Evolutionary conservation across 345 rosid species (phyloP), one percentile per base, ranked within the genome.

Genomic region (Hibiscus trionum): DNA sequence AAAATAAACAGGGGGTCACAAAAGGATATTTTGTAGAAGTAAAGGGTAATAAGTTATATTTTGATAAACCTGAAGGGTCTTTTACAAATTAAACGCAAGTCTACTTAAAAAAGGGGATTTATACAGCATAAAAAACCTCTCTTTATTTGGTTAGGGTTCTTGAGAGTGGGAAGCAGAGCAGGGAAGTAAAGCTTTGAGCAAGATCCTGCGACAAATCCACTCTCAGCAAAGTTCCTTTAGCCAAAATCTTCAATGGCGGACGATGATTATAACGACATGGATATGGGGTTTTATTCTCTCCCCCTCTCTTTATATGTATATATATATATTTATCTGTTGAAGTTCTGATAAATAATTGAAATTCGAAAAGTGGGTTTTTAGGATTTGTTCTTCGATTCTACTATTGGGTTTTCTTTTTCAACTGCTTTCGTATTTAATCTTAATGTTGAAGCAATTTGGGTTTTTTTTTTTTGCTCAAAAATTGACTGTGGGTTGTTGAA

Each of bases 401-500:
- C 53, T 49, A 4, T 15, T 15, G 53, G 37, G 37, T 33, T 33
- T 49, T 5, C 3, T 49, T 16, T 73, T 44, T 61, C 24, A 39
- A n/a, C 46, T 49, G 4, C 11, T 70, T 60, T 61, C 50, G 2
- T 35, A 3, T 58, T 37, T 24, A 59, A 12, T 47, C 17, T 56
- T 39, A 24, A 71, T 59, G 37, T 59, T 60, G 24, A 8, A 24
- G 11, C 9, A 4, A 0, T 33, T 31, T 31, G 35, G 24, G 24
- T 21, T 21, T 70, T 16, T 46, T 42, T 9, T 76, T 61, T 33
- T 33, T 33, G 37, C 16, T 7, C 37, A 16, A 5, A 50, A 75
- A 21, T 49, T 75, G 37, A 73, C 60, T 55, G 2, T 58, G 42
- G 2, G 55, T 80, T 2, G 5, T 17, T 63, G 33, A 14, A 75